Evolutionary conservation across 176 grass and related monocot genomes (phyloP).

Genomic region (Oryza rufipogon): DNA sequence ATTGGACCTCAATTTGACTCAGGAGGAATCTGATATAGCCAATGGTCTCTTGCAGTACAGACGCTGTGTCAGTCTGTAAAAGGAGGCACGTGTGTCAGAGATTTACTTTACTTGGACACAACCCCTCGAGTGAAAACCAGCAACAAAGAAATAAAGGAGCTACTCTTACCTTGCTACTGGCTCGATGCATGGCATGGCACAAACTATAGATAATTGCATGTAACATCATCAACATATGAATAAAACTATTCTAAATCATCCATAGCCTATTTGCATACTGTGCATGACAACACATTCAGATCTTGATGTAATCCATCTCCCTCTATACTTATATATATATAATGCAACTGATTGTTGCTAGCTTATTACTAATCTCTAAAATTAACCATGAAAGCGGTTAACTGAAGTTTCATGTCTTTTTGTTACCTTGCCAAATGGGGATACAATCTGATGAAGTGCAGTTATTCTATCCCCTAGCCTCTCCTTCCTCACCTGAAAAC

Average conservation of each 20-base stretch:
- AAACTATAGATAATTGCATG: conserved; percentile 42
- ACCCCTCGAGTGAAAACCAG: conserved; percentile 51
- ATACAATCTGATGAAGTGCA: conserved; percentile 89
- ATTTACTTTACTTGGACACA: conserved; percentile 66
- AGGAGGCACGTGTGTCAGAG: conserved; percentile 72
- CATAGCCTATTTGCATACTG: not conserved
- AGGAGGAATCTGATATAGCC: conserved; percentile 98
- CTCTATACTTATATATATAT: not conserved
- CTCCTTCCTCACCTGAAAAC: conserved; percentile 91
- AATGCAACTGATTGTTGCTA: not conserved
- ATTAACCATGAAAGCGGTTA: not conserved
- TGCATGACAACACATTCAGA: conserved; percentile 22
- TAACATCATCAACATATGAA: conserved; percentile 24
- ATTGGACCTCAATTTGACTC: conserved; percentile 94
- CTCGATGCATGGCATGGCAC: conserved; percentile 27
- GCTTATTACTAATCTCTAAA: not conserved
- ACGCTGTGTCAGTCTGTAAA: conserved; percentile 97
- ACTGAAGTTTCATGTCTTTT: not conserved
- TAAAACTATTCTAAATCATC: not conserved
- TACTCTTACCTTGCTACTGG: not conserved
- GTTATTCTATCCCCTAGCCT: conserved; percentile 91
- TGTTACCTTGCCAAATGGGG: conserved; percentile 95
- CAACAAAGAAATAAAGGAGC: conserved; percentile 5
- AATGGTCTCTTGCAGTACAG: conserved; percentile 96
- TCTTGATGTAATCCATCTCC: not conserved